A percentile compares a stretch with the other conserved stretches of the same genome.
These are phyloP conservation scores for Acacia confusa DNA, from an alignment of 306 rosid species.

Conservation along the genomic window DNA sequence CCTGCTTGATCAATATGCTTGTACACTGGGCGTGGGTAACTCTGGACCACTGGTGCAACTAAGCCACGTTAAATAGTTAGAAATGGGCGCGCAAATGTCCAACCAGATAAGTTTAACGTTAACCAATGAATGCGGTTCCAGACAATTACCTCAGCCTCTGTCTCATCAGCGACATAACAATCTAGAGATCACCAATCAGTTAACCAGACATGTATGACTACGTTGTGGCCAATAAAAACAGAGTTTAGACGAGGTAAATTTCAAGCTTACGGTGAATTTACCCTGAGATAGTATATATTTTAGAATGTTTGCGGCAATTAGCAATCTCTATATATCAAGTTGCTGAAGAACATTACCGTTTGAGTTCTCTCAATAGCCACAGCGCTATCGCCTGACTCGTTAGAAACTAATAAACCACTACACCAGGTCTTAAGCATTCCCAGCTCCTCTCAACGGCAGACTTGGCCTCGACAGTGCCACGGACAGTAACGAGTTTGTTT, in stretches of 20 bases:
- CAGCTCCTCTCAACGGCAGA: slow-evolving; percentile 56
- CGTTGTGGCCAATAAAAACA: background rate
- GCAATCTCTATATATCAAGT: background rate
- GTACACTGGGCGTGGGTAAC: too few species aligned
- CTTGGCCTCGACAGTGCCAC: slow-evolving; percentile 75
- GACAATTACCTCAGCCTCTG: background rate
- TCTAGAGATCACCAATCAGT: slow-evolving; percentile 8
- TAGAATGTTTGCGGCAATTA: background rate
- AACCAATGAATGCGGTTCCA: too few species aligned
- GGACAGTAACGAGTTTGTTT: slow-evolving; percentile 50
- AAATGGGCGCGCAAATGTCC: too few species aligned
- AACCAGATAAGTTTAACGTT: too few species aligned
- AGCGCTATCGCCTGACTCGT: slow-evolving; percentile 68
- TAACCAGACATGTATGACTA: background rate
- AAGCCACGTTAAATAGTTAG: too few species aligned
- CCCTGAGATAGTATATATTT: background rate
- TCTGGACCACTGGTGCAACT: too few species aligned
- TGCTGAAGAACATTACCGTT: slow-evolving; percentile 44
- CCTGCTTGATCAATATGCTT: too few species aligned
- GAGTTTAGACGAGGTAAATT: background rate
- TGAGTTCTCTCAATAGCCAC: slow-evolving; percentile 71
- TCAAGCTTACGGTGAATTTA: background rate
- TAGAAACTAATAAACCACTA: slow-evolving; percentile 53
- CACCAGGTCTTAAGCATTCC: slow-evolving; percentile 50
- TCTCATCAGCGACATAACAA: background rate